Conservation (phyloP, 2,329 filamentous ascomycete genomes). For the Colletotrichum gigasporum region DNA sequence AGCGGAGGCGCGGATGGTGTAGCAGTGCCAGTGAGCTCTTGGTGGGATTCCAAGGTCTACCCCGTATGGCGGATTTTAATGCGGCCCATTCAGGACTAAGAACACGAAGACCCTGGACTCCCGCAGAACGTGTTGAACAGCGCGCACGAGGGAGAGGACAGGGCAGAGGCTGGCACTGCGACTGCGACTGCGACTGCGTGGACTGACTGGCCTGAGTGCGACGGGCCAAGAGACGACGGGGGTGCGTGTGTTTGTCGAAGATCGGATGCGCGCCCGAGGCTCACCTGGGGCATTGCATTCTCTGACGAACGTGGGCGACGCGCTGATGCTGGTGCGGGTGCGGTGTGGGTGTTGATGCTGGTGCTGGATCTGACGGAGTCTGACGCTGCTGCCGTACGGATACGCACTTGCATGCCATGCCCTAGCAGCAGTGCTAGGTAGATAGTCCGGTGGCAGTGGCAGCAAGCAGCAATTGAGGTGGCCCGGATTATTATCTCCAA, state of each 20-base stretch:
- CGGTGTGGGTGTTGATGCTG: neutral
- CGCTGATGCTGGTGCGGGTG: slow-evolving; percentile 15
- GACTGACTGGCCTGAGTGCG: neutral
- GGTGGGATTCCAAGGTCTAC: slow-evolving; percentile 25
- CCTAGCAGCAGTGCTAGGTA: neutral
- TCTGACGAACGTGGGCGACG: slow-evolving; percentile 23
- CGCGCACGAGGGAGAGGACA: neutral
- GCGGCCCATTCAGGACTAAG: slow-evolving; percentile 30
- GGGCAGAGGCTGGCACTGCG: too few species aligned
- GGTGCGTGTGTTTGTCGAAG: slow-evolving; percentile 26
- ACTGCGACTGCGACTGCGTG: neutral
- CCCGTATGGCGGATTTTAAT: slow-evolving; percentile 23
- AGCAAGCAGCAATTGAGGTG: slow-evolving; percentile 1
- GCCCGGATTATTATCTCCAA: neutral
- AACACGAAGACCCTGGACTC: slow-evolving; percentile 21
- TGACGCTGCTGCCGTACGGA: neutral
- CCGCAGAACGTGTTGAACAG: neutral
- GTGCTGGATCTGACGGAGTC: neutral
- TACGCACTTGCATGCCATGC: neutral
- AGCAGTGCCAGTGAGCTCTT: slow-evolving; percentile 18
- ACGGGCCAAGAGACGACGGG: slow-evolving; percentile 15
- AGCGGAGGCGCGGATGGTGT: slow-evolving; percentile 5
- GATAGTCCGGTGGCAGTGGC: neutral
- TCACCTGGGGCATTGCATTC: slow-evolving; percentile 25
- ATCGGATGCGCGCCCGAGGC: slow-evolving; percentile 22